Conservation (phyloP, 2,329 filamentous ascomycete species). For the Xylariaceae sp. region DNA sequence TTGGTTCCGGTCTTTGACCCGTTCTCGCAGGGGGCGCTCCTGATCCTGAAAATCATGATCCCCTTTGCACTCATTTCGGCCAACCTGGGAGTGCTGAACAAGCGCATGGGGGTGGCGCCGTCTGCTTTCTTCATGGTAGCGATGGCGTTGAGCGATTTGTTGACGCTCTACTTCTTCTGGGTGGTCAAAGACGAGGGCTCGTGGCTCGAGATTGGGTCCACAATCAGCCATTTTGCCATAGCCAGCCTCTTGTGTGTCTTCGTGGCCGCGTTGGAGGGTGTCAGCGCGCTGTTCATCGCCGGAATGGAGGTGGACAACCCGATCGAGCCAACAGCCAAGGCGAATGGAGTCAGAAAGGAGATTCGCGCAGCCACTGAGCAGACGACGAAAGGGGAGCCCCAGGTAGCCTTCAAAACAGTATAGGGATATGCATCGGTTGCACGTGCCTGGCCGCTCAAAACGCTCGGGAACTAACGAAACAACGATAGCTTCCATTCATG, state of each 20-base stretch:
- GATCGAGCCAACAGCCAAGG: constrained; percentile 3
- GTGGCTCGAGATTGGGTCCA: constrained; percentile 96
- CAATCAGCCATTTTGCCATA: constrained; percentile 92
- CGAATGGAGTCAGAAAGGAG: too few species aligned
- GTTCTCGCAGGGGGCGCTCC: constrained; percentile 79
- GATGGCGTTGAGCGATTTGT: constrained; percentile 82
- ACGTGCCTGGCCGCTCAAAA: too few species aligned
- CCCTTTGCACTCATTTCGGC: constrained; percentile 90
- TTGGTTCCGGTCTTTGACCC: constrained; percentile 90
- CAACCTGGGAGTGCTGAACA: constrained; percentile 89
- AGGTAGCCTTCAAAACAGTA: too few species aligned
- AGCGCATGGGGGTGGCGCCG: constrained; percentile 72
- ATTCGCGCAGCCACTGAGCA: too few species aligned
- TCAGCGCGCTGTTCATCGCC: constrained; percentile 74
- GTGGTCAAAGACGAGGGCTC: constrained; percentile 93
- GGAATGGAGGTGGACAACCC: constrained; percentile 61
- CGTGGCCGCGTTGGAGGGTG: constrained; percentile 76
- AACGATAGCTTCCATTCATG: too few species aligned
- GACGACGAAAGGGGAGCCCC: too few species aligned
- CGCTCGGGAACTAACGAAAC: too few species aligned
- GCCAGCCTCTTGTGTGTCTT: constrained; percentile 85
- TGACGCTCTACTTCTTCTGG: constrained; percentile 97
- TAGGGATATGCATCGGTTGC: too few species aligned
- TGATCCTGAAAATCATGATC: constrained; percentile 84
- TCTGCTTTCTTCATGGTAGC: constrained; percentile 90